phyloP scores from a whole-genome alignment of 2,329 filamentous ascomycete species.

The Cladosporium sp. region DNA sequence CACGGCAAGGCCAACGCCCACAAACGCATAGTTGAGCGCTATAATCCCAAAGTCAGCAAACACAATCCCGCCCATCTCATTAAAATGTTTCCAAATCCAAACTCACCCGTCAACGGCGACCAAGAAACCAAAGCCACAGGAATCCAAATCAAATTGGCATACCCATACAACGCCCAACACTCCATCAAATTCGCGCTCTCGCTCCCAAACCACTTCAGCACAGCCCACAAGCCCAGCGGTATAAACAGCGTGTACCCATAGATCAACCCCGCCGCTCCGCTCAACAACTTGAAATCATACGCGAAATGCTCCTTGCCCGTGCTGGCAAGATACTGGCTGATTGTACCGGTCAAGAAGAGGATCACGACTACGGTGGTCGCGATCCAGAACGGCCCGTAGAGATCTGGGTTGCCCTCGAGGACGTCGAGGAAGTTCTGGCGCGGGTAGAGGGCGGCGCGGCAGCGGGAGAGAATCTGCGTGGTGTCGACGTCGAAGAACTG shows the following conservation, averaged over 20 bases:
- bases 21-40: conserved; percentile 90
- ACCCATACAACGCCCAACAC: conserved; percentile 94
- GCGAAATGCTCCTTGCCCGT: conserved; percentile 70
- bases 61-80: background rate
- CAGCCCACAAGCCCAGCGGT: conserved; percentile 80
- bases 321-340: conserved; percentile 81
- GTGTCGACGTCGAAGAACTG: conserved; percentile 99
- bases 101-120: conserved; percentile 70
- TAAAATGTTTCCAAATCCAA: background rate
- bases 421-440: conserved; percentile 95
- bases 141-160: conserved; percentile 96
- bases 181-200: conserved; percentile 91
- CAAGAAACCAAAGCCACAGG: conserved; percentile 89
- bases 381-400: conserved; percentile 99
- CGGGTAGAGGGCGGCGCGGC: conserved; percentile 84
- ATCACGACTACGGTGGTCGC: conserved; percentile 96
- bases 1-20: conserved; percentile 78
- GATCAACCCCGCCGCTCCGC: conserved; percentile 85
- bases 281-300: conserved; percentile 88
- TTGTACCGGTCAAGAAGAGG: conserved; percentile 90
- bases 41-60: conserved; percentile 20
- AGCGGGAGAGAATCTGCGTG: conserved; percentile 80
- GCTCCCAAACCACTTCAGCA: conserved; percentile 92
- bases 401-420: conserved; percentile 90
- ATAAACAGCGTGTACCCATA: conserved; percentile 91